Conservation (phyloP, 495 filamentous ascomycete genomes). For the Talaromyces adpressus region DNA sequence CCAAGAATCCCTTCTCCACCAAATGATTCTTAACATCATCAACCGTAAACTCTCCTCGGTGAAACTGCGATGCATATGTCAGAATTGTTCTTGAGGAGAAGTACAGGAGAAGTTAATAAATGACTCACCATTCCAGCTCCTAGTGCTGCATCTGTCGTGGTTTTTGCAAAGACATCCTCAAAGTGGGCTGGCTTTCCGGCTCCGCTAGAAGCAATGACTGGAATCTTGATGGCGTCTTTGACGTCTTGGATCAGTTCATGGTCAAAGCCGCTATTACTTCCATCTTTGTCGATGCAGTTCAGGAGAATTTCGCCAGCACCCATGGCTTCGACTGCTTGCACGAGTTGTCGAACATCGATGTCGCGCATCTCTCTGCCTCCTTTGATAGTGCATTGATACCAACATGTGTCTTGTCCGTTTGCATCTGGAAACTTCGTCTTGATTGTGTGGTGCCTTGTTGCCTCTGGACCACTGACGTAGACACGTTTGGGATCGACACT, state of each 20-base stretch:
- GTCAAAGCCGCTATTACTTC: constrained; percentile 92
- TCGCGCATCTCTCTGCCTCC: constrained; percentile 88
- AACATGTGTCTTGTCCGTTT: constrained; percentile 75
- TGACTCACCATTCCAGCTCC: constrained; percentile 83
- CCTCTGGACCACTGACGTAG: constrained; percentile 65
- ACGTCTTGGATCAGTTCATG: constrained; percentile 84
- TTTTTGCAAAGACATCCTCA: constrained; percentile 79
- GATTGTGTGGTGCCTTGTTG: constrained; percentile 74
- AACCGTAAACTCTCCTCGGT: constrained; percentile 90
- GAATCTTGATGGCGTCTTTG: constrained; percentile 76
- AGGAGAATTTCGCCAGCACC: constrained; percentile 89
- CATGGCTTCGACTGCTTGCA: constrained; percentile 89
- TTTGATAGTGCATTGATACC: constrained; percentile 97
- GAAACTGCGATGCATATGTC: constrained; percentile 52
- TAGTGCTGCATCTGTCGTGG: constrained; percentile 82
- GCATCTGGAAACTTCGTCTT: constrained; percentile 63
- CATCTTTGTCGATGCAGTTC: constrained; percentile 97
- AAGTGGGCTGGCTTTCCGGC: constrained; percentile 89
- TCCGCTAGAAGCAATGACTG: constrained; percentile 91
- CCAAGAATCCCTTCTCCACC: constrained; percentile 59
- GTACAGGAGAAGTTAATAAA: constrained; percentile 2
- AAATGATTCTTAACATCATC: constrained; percentile 87
- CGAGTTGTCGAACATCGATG: constrained; percentile 81
- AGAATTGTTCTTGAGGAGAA: constrained; percentile 7
- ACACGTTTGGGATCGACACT: constrained; percentile 90